phyloP scores from a whole-genome alignment of 805 yeast genomes.

The Wickerhamomyces tratensis region DNA sequence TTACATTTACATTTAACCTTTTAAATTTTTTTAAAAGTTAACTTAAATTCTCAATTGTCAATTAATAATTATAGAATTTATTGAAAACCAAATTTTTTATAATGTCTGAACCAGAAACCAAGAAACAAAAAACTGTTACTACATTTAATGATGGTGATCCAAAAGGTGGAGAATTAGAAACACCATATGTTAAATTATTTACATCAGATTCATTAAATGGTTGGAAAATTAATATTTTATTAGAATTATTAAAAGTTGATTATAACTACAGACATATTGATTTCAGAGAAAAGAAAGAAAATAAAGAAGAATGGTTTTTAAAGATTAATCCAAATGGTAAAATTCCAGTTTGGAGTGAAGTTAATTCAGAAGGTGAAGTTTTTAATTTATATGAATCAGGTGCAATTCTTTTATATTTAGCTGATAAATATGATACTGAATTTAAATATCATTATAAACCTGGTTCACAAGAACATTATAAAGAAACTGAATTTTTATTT shows the following conservation, averaged over 20 bases:
- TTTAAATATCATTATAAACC: slow-evolving; percentile 26
- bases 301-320: slow-evolving; percentile 47
- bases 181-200: slow-evolving; percentile 34
- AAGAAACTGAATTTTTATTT: slow-evolving; percentile 38
- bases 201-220: slow-evolving; percentile 30
- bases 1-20: too few species aligned
- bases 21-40: too few species aligned
- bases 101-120: too few species aligned
- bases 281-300: slow-evolving; percentile 27
- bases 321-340: slow-evolving; percentile 52
- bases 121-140: neutral
- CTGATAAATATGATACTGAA: slow-evolving; percentile 47
- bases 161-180: slow-evolving; percentile 13
- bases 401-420: slow-evolving; percentile 49
- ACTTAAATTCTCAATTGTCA: too few species aligned
- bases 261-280: slow-evolving; percentile 29
- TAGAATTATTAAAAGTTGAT: slow-evolving; percentile 23
- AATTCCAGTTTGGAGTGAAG: slow-evolving; percentile 42
- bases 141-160: slow-evolving; percentile 9
- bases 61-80: too few species aligned
- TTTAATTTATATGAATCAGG: slow-evolving; percentile 46
- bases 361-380: slow-evolving; percentile 25
- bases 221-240: slow-evolving; percentile 24
- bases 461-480: slow-evolving; percentile 36
- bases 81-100: too few species aligned